Base-by-base conservation (phyloP, 108 stramenopile species). In the Nitzschia palea region DNA sequence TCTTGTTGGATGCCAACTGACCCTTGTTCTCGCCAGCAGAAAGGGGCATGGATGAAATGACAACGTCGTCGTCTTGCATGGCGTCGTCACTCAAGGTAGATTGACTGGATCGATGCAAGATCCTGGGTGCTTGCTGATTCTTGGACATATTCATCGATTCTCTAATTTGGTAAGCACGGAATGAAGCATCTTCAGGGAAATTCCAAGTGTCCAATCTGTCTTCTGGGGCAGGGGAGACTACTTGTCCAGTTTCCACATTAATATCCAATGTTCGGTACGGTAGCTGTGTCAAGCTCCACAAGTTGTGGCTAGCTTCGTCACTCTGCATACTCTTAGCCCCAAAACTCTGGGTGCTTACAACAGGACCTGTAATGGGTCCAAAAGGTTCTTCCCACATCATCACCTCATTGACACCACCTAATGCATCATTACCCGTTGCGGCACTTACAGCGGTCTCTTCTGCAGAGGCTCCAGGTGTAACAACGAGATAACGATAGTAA, bases 341-440 rank as follows among this genome's bases (percentile, higher is more conserved):
- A 48, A 63, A 47, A 27, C 62, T 50, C 47, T 47, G 62, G 9
- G 25, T 25, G 33, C 40, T 42, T 4, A 47, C 47, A 10, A 45
- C 42, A 17, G 55, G 31, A 22, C 55, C 54, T 44, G 67, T 56
- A 30, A 67, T 48, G 47, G 55, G 37, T 33, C 55, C 44, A 65
- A 87, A 92, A 20, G 91, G 91, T 62, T 89, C 72, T 65, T 92
- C 91, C 91, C 91, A 92, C 67, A 82, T 74, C 70, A 86, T 82
- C 31, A 86, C 84, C 9, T 76, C 71, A 2, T 63, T 68, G 30
- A 65, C 33, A 15, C 72, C 82, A 3, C 68, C 70, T 12, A 55
- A 34, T 10, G 69, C 81, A 62, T 84, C 67, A 34, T 52, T 77
- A 20, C 78, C 79, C 17, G 75, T 68, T 4, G 58, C 64, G 30